Base-by-base conservation (phyloP, 2,329 filamentous ascomycete species). In the Colletotrichum euphorbiae region DNA sequence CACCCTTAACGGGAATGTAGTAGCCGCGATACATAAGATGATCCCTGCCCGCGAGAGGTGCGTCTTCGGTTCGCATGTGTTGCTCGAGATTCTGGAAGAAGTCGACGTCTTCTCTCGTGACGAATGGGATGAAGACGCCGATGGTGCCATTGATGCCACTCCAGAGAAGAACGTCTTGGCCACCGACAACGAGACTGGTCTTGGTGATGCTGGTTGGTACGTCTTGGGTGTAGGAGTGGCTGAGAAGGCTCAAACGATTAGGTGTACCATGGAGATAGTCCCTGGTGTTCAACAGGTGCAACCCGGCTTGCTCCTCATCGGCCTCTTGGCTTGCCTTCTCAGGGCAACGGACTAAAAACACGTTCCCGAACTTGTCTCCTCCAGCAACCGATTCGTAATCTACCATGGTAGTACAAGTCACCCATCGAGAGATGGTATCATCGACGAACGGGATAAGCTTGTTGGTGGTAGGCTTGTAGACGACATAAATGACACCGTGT, bases 381-480 rank as follows among this genome's bases (percentile, higher is more conserved):
- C 95, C 96, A 3, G 94, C 94, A 24, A 93, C 90, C 1, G 96
- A 97, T 77, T 99, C 96, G 79, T 99, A 99, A 80, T 99, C 96
- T 2, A 98, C 90, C 93, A 99, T 97, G 3, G 94, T 88, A 1
- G 92, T 91, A 72, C 92, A 92, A 0, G 93, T 97, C 1, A 93
- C 97, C 93, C 94, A 98, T 36, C 96, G 90, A 57, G 94, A 86
- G 69, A 98, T 87, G 6, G 90, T 91, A 77, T 99, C 96, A 76
- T 99, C 96, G 17, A 88, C 93, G 75, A 99, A 99, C 0, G 95
- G 92, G 68, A 99, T 97, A 54, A 99, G 84, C 74, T 91, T 92
- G 79, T 98, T 98, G 72, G 94, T 92, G 72, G 93, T 89, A 48
- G 91, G 90, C 79, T 99, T 98, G 84, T 97, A 98, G 24, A 97